These are phyloP conservation scores for Brasilioporus rufonigricans DNA, from an alignment of 768 basidiomycete genomes.

Conservation along the genomic window DNA sequence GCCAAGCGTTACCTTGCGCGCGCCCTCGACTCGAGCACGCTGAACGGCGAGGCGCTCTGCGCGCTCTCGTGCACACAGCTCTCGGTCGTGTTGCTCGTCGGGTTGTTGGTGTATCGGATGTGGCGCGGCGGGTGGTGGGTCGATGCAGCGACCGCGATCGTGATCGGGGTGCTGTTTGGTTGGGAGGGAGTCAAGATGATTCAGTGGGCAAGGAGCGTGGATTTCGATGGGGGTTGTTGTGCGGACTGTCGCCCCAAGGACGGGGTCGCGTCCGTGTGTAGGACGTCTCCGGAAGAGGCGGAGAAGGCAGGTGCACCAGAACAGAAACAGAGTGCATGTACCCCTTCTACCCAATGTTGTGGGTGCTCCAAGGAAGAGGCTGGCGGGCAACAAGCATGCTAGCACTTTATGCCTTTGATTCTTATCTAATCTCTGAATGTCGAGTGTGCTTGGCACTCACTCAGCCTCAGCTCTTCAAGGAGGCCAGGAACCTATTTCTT, in stretches of 20 bases:
- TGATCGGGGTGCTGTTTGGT: constrained; percentile 6
- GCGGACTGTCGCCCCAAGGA: neutral
- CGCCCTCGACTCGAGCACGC: constrained; percentile 41
- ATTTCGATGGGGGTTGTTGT: constrained; percentile 40
- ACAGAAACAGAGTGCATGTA: neutral
- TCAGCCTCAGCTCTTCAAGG: too few species aligned
- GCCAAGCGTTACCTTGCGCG: constrained; percentile 43
- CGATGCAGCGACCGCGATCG: constrained; percentile 2
- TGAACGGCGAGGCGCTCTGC: constrained; percentile 44
- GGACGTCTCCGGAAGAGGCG: neutral
- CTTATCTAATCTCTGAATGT: too few species aligned
- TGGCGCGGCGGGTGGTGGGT: constrained; percentile 49
- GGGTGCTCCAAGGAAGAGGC: neutral
- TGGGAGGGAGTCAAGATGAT: constrained; percentile 33
- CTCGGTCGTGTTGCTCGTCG: constrained; percentile 41
- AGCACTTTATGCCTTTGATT: too few species aligned
- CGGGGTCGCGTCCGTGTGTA: neutral
- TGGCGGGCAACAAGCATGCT: neutral
- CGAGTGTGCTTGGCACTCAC: too few species aligned
- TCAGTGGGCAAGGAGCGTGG: constrained; percentile 2
- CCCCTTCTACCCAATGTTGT: neutral
- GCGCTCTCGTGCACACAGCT: constrained; percentile 44
- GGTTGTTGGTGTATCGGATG: constrained; percentile 36
- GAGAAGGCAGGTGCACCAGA: constrained; percentile 1
- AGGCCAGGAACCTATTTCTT: too few species aligned